Evolutionary conservation across 768 basidiomycete genomes (phyloP).

Genomic region (Rubroboletus satanas): DNA sequence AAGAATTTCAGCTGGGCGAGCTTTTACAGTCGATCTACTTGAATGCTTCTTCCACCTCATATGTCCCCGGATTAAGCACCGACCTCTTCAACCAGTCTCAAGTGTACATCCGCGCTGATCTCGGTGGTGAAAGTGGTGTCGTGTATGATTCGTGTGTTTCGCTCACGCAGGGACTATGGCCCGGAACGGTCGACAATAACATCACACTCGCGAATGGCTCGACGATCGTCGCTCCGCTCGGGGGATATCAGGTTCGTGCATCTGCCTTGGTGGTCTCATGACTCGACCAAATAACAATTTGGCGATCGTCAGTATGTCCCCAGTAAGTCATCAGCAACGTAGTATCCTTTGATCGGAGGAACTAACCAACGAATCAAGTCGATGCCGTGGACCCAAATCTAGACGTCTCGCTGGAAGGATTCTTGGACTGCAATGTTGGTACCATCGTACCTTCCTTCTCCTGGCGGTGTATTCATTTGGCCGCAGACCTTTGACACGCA

Average conservation of each 20-base stretch:
- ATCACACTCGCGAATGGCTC: conserved; percentile 66
- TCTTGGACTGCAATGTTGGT: conserved; percentile 53
- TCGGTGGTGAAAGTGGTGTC: conserved; percentile 65
- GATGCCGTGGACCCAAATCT: conserved; percentile 60
- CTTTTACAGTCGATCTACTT: conserved; percentile 53
- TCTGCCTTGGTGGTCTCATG: background rate
- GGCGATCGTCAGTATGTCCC: conserved; percentile 35
- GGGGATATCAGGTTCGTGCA: conserved; percentile 56
- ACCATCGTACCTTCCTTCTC: background rate
- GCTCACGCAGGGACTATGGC: conserved; percentile 67
- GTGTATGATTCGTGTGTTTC: conserved; percentile 64
- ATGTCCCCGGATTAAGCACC: conserved; percentile 41
- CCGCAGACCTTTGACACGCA: conserved; percentile 45
- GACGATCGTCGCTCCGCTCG: conserved; percentile 52
- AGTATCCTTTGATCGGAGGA: background rate
- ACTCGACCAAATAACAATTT: background rate
- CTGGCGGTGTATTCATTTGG: background rate
- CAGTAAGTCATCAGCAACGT: conserved; percentile 26
- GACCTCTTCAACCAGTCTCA: conserved; percentile 36
- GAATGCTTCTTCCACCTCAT: conserved; percentile 47
- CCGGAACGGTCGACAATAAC: conserved; percentile 41
- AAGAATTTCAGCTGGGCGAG: conserved; percentile 57
- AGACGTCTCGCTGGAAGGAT: conserved; percentile 65
- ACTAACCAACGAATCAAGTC: conserved; percentile 36
- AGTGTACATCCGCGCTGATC: conserved; percentile 57